Evolutionary conservation across 192 early-diverging fungal genomes (phyloP).

Genomic region (Coemansia biformis): DNA sequence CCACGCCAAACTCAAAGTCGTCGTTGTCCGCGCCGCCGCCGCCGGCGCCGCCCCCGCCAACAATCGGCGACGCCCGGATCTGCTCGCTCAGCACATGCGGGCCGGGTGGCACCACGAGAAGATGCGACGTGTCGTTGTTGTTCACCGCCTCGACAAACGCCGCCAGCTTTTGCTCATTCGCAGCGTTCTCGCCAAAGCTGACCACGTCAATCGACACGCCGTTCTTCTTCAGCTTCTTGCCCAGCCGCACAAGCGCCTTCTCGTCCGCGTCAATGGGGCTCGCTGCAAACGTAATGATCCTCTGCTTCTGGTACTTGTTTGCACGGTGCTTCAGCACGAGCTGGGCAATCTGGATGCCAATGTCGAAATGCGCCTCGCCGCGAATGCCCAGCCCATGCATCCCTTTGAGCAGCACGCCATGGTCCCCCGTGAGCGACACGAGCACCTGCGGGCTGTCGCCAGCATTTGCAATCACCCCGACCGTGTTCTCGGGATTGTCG

Average conservation of each 20-base stretch:
- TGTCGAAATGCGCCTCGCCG: conserved; percentile 71
- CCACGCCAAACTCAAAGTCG: conserved; percentile 89
- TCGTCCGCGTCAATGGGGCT: conserved; percentile 83
- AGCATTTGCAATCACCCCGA: conserved; percentile 90
- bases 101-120: conserved; percentile 89
- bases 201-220: conserved; percentile 91
- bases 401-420: conserved; percentile 85
- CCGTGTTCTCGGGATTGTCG: conserved; percentile 92
- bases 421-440: conserved; percentile 82
- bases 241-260: conserved; percentile 78
- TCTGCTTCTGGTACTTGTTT: conserved; percentile 91
- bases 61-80: conserved; percentile 79
- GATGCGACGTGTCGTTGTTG: conserved; percentile 87
- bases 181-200: conserved; percentile 89
- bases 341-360: conserved; percentile 93
- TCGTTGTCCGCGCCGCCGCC: conserved; percentile 53
- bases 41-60: conserved; percentile 69
- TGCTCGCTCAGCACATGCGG: conserved; percentile 85
- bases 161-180: conserved; percentile 84
- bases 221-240: conserved; percentile 98
- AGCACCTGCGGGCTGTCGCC: conserved; percentile 93
- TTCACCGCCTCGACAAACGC: conserved; percentile 89
- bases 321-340: conserved; percentile 94
- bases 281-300: conserved; percentile 91
- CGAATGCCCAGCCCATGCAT: conserved; percentile 72